These are phyloP conservation scores for Baudoinia panamericana DNA, from an alignment of 495 filamentous ascomycete species.

Conservation along the genomic window DNA sequence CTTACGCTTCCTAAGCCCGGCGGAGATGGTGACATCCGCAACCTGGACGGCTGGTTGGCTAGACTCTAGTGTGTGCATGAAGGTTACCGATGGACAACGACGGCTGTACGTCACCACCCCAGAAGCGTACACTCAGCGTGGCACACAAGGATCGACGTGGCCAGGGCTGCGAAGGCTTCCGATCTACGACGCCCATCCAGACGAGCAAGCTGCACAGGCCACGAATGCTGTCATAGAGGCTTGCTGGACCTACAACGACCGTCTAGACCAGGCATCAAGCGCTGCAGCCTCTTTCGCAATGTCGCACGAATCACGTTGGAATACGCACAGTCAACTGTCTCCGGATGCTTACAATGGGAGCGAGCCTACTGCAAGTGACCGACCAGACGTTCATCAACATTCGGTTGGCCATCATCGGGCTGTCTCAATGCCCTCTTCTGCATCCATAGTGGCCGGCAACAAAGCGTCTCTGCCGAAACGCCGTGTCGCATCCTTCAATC, in stretches of 20 bases:
- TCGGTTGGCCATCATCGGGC: conserved; percentile 25
- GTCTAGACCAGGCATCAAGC: conserved; percentile 38
- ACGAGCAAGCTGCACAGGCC: conserved; percentile 33
- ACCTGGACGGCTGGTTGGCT: conserved; percentile 58
- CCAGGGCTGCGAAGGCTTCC: conserved; percentile 33
- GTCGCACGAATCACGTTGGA: conserved; percentile 22
- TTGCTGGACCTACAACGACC: conserved; percentile 40
- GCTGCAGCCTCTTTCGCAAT: conserved; percentile 31
- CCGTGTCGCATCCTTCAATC: conserved; percentile 28
- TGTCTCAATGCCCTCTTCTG: conserved; percentile 35
- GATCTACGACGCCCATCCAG: conserved; percentile 7
- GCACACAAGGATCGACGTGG: conserved; percentile 39
- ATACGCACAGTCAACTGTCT: conserved; percentile 19
- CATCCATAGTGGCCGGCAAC: conserved; percentile 12
- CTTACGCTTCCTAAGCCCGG: conserved; percentile 48
- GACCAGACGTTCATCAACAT: not conserved
- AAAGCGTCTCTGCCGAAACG: conserved; percentile 28
- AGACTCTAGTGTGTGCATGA: conserved; percentile 49
- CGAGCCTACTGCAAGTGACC: not conserved
- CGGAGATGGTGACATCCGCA: conserved; percentile 53
- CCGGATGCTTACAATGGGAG: not conserved
- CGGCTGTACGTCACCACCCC: conserved; percentile 54
- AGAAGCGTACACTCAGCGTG: conserved; percentile 47
- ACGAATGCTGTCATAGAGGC: conserved; percentile 36
- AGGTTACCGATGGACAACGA: conserved; percentile 37